Evolutionary conservation across 2,329 filamentous ascomycete genomes (phyloP).

Genomic region (Ophiostoma ips): DNA sequence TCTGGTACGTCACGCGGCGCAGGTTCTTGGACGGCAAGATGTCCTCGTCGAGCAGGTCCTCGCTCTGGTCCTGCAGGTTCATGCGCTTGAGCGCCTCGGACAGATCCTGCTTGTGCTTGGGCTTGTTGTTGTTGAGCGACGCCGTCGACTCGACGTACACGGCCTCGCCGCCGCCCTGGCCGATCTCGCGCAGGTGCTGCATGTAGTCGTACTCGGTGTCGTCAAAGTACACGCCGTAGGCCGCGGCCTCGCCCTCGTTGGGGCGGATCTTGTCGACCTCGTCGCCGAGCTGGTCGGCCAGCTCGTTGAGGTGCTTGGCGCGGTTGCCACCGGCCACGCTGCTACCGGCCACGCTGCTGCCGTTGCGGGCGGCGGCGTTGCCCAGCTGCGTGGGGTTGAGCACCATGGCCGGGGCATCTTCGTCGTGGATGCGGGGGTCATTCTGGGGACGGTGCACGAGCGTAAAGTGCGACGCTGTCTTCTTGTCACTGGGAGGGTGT

Average conservation of each 20-base stretch:
- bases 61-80: constrained; percentile 39
- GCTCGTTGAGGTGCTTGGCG: constrained; percentile 58
- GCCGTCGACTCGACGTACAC: constrained; percentile 67
- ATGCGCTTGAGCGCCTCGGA: constrained; percentile 66
- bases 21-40: constrained; percentile 70
- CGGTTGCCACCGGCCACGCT: constrained; percentile 19
- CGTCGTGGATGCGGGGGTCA: constrained; percentile 92
- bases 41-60: constrained; percentile 54
- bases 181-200: constrained; percentile 93
- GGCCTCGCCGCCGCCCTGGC: constrained; percentile 55
- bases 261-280: constrained; percentile 53
- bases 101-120: constrained; percentile 61
- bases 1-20: constrained; percentile 67
- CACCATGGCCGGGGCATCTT: constrained; percentile 76
- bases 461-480: constrained; percentile 80
- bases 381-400: constrained; percentile 52
- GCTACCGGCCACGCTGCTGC: background rate
- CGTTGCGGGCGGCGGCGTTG: constrained; percentile 21
- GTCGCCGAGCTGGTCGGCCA: constrained; percentile 61
- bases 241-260: constrained; percentile 93
- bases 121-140: constrained; percentile 52
- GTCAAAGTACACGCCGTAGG: constrained; percentile 87
- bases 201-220: constrained; percentile 97
- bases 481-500: constrained; percentile 55
- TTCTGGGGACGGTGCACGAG: constrained; percentile 94